These are phyloP conservation scores for Trebouxia sp. DNA, from an alignment of 139 green algal genomes.

Conservation along the genomic window DNA sequence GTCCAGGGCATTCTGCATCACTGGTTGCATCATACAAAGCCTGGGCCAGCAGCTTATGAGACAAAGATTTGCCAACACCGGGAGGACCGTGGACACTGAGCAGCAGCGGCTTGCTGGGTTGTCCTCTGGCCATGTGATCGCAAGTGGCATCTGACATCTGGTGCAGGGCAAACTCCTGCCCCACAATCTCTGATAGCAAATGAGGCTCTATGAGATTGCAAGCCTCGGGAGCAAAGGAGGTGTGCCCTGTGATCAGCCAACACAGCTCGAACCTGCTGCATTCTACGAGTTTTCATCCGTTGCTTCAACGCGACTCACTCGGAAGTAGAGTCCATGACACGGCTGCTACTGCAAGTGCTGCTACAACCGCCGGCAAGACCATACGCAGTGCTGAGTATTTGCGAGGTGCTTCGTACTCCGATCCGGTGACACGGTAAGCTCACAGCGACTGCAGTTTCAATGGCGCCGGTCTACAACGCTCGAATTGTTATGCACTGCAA, in stretches of 20 bases:
- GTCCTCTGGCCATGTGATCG: slow-evolving; percentile 63
- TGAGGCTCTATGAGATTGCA: slow-evolving; percentile 66
- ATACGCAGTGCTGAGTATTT: too few species aligned
- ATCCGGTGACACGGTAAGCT: too few species aligned
- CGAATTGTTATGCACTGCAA: too few species aligned
- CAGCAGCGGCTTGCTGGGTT: slow-evolving; percentile 74
- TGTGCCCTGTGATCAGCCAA: slow-evolving; percentile 35
- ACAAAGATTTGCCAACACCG: slow-evolving; percentile 89
- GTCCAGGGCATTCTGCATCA: slow-evolving; percentile 57
- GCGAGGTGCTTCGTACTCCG: too few species aligned
- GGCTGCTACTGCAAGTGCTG: background rate
- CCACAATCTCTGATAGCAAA: slow-evolving; percentile 64
- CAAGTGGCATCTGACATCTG: slow-evolving; percentile 76
- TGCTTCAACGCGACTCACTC: background rate
- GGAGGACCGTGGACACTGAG: slow-evolving; percentile 86
- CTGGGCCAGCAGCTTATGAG: slow-evolving; percentile 70
- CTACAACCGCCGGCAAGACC: background rate
- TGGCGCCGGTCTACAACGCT: background rate
- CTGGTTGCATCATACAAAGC: slow-evolving; percentile 65
- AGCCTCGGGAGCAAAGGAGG: slow-evolving; percentile 55
- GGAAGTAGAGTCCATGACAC: background rate
- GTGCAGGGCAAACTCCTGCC: slow-evolving; percentile 70
- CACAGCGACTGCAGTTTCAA: background rate
- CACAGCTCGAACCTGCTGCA: background rate
- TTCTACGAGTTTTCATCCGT: background rate